Conservation (phyloP, 139 green algal genomes). For the Coelastrella sp. region DNA sequence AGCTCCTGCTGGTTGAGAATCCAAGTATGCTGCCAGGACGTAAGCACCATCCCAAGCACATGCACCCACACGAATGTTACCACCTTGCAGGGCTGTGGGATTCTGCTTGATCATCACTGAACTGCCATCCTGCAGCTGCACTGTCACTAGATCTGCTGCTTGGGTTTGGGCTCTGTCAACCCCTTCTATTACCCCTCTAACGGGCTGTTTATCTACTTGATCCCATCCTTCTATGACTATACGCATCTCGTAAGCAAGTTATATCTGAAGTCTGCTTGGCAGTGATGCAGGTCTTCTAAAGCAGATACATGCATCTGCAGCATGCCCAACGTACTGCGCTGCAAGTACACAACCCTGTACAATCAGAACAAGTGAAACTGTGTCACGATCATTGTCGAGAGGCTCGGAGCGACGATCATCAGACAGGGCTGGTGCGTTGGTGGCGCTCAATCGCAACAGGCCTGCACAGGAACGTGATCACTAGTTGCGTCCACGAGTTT, state of each 20-base stretch:
- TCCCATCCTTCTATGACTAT: slow-evolving; percentile 30
- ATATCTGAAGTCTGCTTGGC: not conserved
- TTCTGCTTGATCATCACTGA: slow-evolving; percentile 35
- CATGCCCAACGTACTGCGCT: no score
- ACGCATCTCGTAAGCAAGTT: not conserved
- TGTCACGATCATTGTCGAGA: no score
- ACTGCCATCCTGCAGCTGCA: slow-evolving; percentile 17
- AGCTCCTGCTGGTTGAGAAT: slow-evolving; percentile 19
- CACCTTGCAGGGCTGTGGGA: slow-evolving; percentile 37
- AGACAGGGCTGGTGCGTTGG: no score
- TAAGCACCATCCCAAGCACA: slow-evolving; percentile 42
- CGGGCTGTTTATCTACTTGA: slow-evolving; percentile 20
- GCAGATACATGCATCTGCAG: no score
- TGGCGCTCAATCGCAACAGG: no score
- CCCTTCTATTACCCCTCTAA: slow-evolving; percentile 8
- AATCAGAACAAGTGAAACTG: no score
- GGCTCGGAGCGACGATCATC: no score
- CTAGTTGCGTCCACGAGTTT: no score
- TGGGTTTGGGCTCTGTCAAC: slow-evolving; percentile 39
- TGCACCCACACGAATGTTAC: slow-evolving; percentile 15
- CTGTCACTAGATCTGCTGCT: slow-evolving; percentile 35
- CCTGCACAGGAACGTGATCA: no score
- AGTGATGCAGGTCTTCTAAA: no score
- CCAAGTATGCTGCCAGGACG: slow-evolving; percentile 31
- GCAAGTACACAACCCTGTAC: no score